Base-by-base conservation (phyloP, 495 filamentous ascomycete genomes). In the Aspergillus ellipticus region DNA sequence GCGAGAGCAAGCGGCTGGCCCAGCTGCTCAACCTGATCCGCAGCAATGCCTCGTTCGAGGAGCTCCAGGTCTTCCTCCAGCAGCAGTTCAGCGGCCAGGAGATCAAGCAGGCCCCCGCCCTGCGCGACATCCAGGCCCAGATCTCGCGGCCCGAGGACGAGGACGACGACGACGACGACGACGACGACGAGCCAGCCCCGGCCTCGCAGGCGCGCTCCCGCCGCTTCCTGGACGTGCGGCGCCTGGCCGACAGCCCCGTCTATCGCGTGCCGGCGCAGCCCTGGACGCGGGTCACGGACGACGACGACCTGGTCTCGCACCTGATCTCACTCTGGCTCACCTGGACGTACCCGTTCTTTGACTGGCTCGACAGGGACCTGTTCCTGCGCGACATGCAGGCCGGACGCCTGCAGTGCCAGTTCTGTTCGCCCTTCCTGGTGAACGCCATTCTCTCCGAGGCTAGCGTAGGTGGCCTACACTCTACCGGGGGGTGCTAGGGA, bases 261-360 rank as follows among this genome's bases (percentile, higher is more conserved):
- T 59, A 68, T 31, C 57, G 55, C 3, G 72, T 80, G 0, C 70
- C 73, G 0, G 69, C 77, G 1, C 61, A 59, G 10, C 74, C 74
- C 4, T 82, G 79, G 79, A 82, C 79, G 2, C 67, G 41, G 3
- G 60, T 79, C 26, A 77, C 76, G 1, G 70, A 71, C 19, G 73
- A 78, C 48, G 68, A 76, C 51, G 74, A 71, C 2, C 61, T 80
- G 28, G 77, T 82, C 3, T 79, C 77, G n/a, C 71, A 74, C 55
- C 61, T 79, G 10, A 53, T 80, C 2, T 76, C 73, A 17, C 45
- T 74, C 16, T 78, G 70, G 57, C 73, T 82, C 42, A 73, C 71
- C 1, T 79, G 76, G 76, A 66, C 58, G 16, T 69, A 76, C 48
- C 67, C 71, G 1, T 76, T 68, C 37, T 64, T 67, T 16, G 68